Evolutionary conservation across 371 early-diverging fungal species (phyloP).

Genomic region (Capniomyces stellatus): DNA sequence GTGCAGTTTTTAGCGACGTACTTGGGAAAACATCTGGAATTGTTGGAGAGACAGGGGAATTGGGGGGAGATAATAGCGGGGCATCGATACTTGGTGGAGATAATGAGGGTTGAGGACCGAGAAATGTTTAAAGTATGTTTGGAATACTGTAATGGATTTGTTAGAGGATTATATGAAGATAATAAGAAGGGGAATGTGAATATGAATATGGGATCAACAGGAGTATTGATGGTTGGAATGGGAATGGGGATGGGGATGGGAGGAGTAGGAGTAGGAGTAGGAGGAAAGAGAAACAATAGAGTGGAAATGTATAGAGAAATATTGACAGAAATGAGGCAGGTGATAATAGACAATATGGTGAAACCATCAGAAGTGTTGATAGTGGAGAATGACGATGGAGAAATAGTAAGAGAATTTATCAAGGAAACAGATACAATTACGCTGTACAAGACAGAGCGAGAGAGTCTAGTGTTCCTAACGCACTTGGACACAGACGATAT

Average conservation of each 20-base stretch:
- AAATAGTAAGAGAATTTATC: constrained; percentile 95
- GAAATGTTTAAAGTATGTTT: constrained; percentile 95
- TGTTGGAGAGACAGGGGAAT: constrained; percentile 43
- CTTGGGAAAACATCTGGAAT: constrained; percentile 62
- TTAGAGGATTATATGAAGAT: constrained; percentile 27
- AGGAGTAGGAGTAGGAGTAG: constrained; percentile 17
- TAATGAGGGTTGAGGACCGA: constrained; percentile 81
- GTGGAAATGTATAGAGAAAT: constrained; percentile 65
- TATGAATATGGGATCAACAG: constrained; percentile 11
- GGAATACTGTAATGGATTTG: constrained; percentile 90
- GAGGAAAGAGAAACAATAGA: constrained; percentile 41
- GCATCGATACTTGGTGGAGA: constrained; percentile 74
- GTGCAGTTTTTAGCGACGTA: constrained; percentile 75
- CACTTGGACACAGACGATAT: constrained; percentile 86
- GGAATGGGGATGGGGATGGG: constrained; percentile 26
- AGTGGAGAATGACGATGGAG: constrained; percentile 99
- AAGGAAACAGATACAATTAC: constrained; percentile 97
- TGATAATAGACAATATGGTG: constrained; percentile 94
- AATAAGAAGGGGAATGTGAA: background rate
- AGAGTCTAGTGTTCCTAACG: constrained; percentile 91
- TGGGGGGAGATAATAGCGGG: constrained; percentile 52
- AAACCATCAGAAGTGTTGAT: constrained; percentile 95
- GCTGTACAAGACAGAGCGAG: constrained; percentile 95
- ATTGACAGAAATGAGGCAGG: constrained; percentile 63
- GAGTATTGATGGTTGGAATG: constrained; percentile 27